Percentiles rank a stretch among this genome's conserved stretches.
Evolutionary conservation across 2,329 filamentous ascomycete genomes (phyloP).

Genomic region (Beauveria medogensis): DNA sequence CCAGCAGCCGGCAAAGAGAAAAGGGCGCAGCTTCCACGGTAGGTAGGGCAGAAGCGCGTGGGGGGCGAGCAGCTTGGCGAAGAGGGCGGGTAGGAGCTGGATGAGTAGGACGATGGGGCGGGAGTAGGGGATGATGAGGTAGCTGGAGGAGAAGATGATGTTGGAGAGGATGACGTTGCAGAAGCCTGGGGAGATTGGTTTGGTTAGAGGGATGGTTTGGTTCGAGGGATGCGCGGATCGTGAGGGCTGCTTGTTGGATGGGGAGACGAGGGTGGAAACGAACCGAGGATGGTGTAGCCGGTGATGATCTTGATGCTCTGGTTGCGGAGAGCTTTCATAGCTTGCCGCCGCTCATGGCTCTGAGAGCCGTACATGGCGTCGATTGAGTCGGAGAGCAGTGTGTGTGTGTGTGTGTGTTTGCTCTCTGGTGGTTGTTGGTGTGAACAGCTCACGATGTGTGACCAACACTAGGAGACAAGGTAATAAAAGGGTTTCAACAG

Average conservation of each 20-base stretch:
- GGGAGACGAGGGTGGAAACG: not conserved
- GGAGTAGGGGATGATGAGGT: slow-evolving; percentile 28
- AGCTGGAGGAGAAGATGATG: slow-evolving; percentile 25
- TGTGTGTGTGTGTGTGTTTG: no score
- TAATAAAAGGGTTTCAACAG: no score
- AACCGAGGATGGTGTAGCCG: slow-evolving; percentile 10
- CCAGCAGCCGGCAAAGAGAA: slow-evolving; percentile 22
- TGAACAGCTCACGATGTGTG: not conserved
- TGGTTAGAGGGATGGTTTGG: not conserved
- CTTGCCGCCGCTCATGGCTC: not conserved
- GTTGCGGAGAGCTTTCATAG: slow-evolving; percentile 1
- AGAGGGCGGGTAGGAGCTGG: slow-evolving; percentile 22
- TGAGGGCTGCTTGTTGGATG: not conserved
- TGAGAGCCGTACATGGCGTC: not conserved
- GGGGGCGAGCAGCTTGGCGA: slow-evolving; percentile 22
- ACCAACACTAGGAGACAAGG: no score
- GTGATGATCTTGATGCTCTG: slow-evolving; percentile 9
- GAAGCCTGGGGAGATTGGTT: slow-evolving; percentile 18
- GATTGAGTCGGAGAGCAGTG: not conserved
- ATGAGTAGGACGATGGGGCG: slow-evolving; percentile 24
- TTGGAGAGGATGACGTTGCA: slow-evolving; percentile 22
- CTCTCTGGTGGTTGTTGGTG: not conserved
- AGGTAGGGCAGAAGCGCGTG: slow-evolving; percentile 19
- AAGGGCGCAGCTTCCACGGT: slow-evolving; percentile 21
- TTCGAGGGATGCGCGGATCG: no score